Base-by-base conservation (phyloP, 2,329 filamentous ascomycete genomes). In the Neofusicoccum kwambonambiense region DNA sequence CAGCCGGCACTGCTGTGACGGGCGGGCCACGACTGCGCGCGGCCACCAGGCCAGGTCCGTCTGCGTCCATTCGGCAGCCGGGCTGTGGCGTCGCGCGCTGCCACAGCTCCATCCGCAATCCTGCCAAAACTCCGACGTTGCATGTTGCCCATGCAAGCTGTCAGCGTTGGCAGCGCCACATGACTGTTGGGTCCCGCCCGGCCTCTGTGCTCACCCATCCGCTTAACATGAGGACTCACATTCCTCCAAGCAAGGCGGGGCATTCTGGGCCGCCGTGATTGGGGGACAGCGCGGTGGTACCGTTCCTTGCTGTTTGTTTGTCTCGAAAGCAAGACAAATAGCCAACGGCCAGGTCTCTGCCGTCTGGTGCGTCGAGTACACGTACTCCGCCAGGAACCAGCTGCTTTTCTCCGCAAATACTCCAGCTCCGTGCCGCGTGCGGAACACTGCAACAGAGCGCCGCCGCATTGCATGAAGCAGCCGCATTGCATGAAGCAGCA, bases 111-210 rank as follows among this genome's bases (percentile, higher is more conserved):
- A 15, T 39, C 37, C 37, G 37, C 12, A 13, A n/a, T 27, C 35
- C 52, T 57, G 54, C 41, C 41, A 45, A 45, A 58, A 12, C 56
- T 37, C 56, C 56, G 56, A 37, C 11, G 27, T 27, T 60, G 56
- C 56, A 60, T 45, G 31, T 31, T 31, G 22, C 15, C 17, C 54
- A 57, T 57, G 39, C 39, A 44, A 9, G 54, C 41, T 19, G 56
- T 60, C 56, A 60, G 56, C 56, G 41, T 45, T 47, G 56, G 56
- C 56, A 58, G 27, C 54, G 54, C 54, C 54, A 58, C 54, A 45
- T 35, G 19, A 42, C 41, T 60, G 56, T 60, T 60, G 56, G 42
- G 6, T 45, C 35, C 41, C 41, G 3, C 39, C 35, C 31, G 44
- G 22, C 54, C 50, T 51, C 11, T 17, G 5, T 31, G 13, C 3